Base-by-base conservation (phyloP, 148 eudicot species). In the Suaeda aralocaspica region DNA sequence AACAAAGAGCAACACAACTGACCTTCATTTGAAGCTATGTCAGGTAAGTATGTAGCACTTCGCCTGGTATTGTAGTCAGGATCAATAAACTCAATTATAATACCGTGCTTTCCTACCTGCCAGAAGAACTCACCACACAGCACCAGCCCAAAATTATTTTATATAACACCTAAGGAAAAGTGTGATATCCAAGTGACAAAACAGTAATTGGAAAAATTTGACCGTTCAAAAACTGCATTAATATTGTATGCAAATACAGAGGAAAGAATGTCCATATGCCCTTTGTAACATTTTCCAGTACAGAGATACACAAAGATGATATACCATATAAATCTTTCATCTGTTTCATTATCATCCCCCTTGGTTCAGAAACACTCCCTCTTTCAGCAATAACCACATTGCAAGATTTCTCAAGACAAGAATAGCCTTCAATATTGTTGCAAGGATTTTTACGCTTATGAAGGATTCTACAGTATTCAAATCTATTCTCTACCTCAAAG, bases 1-100 rank as follows among this genome's bases (percentile, higher is more conserved):
- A 30, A 36, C 14, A 36, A 36, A 21, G 8, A 52, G 22, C 25
- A 62, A 39, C 11, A 9, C 44, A 59, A 73, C 66, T 48, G 33
- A 94, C 98, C 97, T 94, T 91, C 91, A 72, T 91, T 87, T 62
- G 95, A 89, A 73, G 88, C 97, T 74, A 94, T 86, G 77, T 94
- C 98, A 80, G 98, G 98, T 69, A 94, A 79, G 83, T 94, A 94
- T 28, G 97, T 91, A 72, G 97, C 98, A 82, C 75, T 88, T 75
- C 92, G 84, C 82, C 80, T 80, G 41, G 83, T 79, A 74, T 87
- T 89, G 72, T 74, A 75, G 75, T 81, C 88, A 81, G 95, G 91
- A 74, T 91, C 98, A 69, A 87, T 86, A 75, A 94, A 94, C 72
- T 94, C 97, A 84, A 94, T 94, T 25, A 94, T 94, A 71, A 94